Conservation (phyloP, 768 basidiomycete genomes). For the Lyophyllum semitale region DNA sequence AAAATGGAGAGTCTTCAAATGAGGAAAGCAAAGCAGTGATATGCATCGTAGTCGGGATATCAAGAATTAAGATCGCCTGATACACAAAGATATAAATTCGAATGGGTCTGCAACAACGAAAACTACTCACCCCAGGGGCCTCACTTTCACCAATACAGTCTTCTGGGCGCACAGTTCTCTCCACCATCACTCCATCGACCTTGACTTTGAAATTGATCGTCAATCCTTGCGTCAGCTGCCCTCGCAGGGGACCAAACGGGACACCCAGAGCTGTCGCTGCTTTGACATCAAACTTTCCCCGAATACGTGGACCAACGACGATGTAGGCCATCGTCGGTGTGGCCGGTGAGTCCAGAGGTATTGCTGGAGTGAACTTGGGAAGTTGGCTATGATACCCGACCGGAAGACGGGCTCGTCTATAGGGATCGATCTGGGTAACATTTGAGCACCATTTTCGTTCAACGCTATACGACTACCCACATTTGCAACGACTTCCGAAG, state of each 20-base stretch:
- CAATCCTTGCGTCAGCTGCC: constrained; percentile 64
- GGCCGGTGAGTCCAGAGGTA: constrained; percentile 16
- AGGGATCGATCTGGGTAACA: constrained; percentile 26
- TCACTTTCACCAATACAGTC: constrained; percentile 61
- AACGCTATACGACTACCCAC: not conserved
- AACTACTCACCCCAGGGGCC: constrained; percentile 39
- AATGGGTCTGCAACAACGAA: not conserved
- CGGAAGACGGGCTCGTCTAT: constrained; percentile 29
- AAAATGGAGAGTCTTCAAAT: constrained; percentile 49
- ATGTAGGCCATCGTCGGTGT: constrained; percentile 48
- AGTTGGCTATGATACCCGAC: constrained; percentile 38
- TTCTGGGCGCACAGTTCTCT: constrained; percentile 57
- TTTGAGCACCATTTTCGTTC: not conserved
- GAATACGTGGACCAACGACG: constrained; percentile 51
- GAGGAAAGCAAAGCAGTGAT: constrained; percentile 52
- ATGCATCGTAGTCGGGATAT: constrained; percentile 65
- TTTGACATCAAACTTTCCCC: constrained; percentile 72
- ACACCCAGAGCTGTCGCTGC: constrained; percentile 69
- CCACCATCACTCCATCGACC: constrained; percentile 39
- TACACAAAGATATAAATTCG: not conserved
- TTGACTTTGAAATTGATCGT: constrained; percentile 56
- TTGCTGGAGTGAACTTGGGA: constrained; percentile 30
- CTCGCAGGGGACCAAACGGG: constrained; percentile 57
- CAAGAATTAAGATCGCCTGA: constrained; percentile 68
- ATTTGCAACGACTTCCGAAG: constrained; percentile 1